These are phyloP conservation scores for Hypoxylon sp. DNA, from an alignment of 2,329 filamentous ascomycete genomes.

Conservation along the genomic window DNA sequence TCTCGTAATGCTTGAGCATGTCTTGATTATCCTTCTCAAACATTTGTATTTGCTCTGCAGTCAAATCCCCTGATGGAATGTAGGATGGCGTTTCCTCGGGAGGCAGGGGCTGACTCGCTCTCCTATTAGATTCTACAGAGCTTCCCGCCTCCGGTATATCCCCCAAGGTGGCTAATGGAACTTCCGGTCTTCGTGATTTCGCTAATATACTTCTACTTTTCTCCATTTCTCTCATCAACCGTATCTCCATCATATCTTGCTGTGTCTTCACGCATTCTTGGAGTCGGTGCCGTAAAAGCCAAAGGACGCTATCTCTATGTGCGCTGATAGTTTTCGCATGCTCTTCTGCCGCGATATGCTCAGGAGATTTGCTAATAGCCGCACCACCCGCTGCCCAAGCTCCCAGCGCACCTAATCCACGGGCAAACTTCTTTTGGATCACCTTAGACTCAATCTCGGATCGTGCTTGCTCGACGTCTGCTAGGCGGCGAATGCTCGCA, in stretches of 20 bases:
- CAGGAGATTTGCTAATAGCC: conserved; percentile 65
- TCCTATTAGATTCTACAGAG: conserved; percentile 38
- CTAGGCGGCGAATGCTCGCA: conserved; percentile 81
- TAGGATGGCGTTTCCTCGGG: conserved; percentile 48
- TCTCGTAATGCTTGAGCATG: conserved; percentile 94
- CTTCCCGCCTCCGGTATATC: conserved; percentile 44
- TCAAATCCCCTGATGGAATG: conserved; percentile 68
- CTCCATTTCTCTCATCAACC: conserved; percentile 87
- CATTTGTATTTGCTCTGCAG: conserved; percentile 88
- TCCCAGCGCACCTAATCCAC: conserved; percentile 74
- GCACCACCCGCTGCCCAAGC: conserved; percentile 78
- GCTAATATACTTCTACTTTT: conserved; percentile 89
- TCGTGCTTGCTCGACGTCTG: conserved; percentile 85
- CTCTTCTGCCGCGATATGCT: conserved; percentile 81
- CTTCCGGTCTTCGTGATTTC: conserved; percentile 67
- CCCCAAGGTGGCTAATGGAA: conserved; percentile 31
- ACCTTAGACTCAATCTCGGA: conserved; percentile 81
- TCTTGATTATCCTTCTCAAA: conserved; percentile 95
- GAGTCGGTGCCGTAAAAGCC: conserved; percentile 82
- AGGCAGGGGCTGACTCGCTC: conserved; percentile 45
- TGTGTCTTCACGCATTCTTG: conserved; percentile 84
- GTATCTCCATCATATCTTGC: conserved; percentile 92
- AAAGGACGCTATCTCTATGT: conserved; percentile 86
- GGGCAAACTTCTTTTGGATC: conserved; percentile 77
- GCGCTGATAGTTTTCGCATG: conserved; percentile 74